Evolutionary conservation across 805 yeast species (phyloP), one percentile per base, ranked within the genome.

Genomic region (Saccharomycopsis olivae): DNA sequence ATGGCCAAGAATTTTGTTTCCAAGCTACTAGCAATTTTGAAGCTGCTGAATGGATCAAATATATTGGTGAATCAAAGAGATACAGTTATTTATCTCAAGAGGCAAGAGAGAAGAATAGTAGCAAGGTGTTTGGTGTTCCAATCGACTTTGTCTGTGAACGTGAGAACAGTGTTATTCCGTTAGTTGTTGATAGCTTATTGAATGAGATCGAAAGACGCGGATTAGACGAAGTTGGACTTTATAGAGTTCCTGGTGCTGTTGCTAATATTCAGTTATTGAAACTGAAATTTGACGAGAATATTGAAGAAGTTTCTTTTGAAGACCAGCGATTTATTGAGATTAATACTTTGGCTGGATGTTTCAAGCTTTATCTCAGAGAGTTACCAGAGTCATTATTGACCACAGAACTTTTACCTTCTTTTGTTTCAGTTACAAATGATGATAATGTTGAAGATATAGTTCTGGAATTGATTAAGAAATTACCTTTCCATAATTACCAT

Each of bases 321-420:
- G 66, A 75, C 52, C 73, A 70, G 42, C 64, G 74, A 30, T 73
- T 78, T 77, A 77, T 77, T 53, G 95, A 84, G 56, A 73, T 83
- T 33, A 89, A 88, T 56, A 81, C 94, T 2, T 72, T 86, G 35
- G 87, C 95, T 1, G 92, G 95, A 24, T 78, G 94, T 51, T 79
- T 88, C 51, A 88, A 88, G 55, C 69, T 81, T 47, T 88, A 73
- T 53, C 61, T 88, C 50, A 69, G 96, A 51, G 96, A 86, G 50
- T 62, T 88, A 27, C 95, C 96, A 0, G 94, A 86, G 51, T 83
- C 94, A 2, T 59, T 86, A 27, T 69, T 88, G 33, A 74, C 89
- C 0, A 76, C 72, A 44, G 73, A 69, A 21, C 68, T 75, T n/a
- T 70, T 87, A 18, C 75, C 73, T 5, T 65, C 65, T 16, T 76